Evolutionary conservation across 2,329 filamentous ascomycete species (phyloP), one percentile per base, ranked within the genome.

Genomic region (Penicillium sp.): DNA sequence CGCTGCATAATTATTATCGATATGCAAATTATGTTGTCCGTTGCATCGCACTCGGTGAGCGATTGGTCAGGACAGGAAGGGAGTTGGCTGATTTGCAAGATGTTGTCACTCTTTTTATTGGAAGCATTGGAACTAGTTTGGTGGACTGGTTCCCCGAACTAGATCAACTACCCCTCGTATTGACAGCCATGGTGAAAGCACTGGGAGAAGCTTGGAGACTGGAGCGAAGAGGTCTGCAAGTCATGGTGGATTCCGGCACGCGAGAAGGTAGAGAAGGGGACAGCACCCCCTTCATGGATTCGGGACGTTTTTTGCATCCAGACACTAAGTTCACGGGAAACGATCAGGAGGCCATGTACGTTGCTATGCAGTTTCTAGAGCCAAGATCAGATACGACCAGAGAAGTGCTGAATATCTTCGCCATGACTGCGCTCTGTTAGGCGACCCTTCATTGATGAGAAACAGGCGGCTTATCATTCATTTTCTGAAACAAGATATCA

Each of bases 361-460:
- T 75, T 22, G 68, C 71, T 2, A 68, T 72, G 51, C 66, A 70
- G 14, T 59, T 79, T 9, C 69, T 80, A 16, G 74, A 73, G 51
- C 77, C 77, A 0, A 78, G 78, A 6, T 71, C 67, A 29, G 77
- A 80, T 55, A 81, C 73, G 4, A 75, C 76, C 1, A 66, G 75
- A n/a, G 67, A 74, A 56, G 65, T 64, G 1, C 47, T 74, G 32
- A 70, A 72, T 32, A 65, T 65, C 14, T 70, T 73, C 31, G 62
- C 60, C 2, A 68, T 70, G 59, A 62, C 70, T 3, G 60, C 62
- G 5, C 39, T 68, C 2, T 63, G 56, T 31, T 31, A 31, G 29
- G 29, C 29, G 29, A 31, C 29, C 29, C 29, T 31, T 31, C 29
- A 31, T 31, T 31, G 29, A 31, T 3, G 29, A 31, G 29, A 31